A percentile compares a stretch with the other conserved stretches of the same genome.
These are phyloP conservation scores for Actinomortierella wolfii DNA, from an alignment of 371 early-diverging fungal species.

Conservation along the genomic window DNA sequence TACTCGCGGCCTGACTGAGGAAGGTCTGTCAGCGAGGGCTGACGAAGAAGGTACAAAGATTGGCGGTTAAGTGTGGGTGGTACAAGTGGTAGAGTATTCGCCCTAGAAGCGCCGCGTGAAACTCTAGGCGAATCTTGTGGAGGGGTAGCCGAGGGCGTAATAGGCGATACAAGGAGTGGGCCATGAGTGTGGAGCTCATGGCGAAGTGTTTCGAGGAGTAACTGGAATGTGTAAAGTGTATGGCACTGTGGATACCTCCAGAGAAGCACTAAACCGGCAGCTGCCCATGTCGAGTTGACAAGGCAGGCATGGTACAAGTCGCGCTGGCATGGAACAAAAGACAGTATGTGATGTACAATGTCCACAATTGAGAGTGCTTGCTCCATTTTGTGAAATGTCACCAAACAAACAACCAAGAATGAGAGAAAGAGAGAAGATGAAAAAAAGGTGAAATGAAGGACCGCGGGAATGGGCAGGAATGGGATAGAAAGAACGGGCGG, in stretches of 20 bases:
- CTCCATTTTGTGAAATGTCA: not conserved
- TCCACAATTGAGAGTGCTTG: slow-evolving; percentile 34
- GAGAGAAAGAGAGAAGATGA: not conserved
- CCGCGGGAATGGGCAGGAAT: not conserved
- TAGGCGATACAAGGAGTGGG: slow-evolving; percentile 7
- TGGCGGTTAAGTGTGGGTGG: no score
- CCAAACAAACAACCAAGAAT: not conserved
- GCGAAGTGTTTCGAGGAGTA: slow-evolving; percentile 35
- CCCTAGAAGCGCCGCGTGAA: no score
- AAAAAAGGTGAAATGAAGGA: not conserved
- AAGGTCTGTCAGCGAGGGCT: no score
- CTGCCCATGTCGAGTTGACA: slow-evolving; percentile 44
- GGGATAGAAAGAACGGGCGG: not conserved
- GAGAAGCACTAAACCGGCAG: slow-evolving; percentile 26
- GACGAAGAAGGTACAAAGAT: no score
- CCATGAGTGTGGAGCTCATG: slow-evolving; percentile 27
- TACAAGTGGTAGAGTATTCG: no score
- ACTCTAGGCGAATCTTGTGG: no score
- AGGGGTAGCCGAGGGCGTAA: no score
- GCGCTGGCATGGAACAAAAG: slow-evolving; percentile 15
- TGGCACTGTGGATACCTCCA: slow-evolving; percentile 33
- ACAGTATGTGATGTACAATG: slow-evolving; percentile 40
- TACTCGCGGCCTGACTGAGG: slow-evolving; percentile 14
- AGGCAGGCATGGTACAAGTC: slow-evolving; percentile 33
- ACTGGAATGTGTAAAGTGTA: slow-evolving; percentile 22